These are phyloP conservation scores for Simplicillium aogashimaense DNA, from an alignment of 2,329 filamentous ascomycete species.

Conservation along the genomic window DNA sequence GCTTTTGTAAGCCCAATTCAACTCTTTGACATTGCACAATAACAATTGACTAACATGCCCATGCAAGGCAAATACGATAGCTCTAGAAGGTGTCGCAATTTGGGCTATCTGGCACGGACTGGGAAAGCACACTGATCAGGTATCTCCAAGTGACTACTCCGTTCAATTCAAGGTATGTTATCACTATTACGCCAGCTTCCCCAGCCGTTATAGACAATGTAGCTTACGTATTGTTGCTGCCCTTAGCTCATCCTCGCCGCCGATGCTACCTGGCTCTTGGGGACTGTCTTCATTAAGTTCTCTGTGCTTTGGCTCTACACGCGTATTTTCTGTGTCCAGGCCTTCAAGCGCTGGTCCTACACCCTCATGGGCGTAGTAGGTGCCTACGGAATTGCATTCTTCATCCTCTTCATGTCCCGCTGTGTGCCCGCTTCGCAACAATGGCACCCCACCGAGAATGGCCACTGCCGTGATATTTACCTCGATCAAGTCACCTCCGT, in stretches of 20 bases:
- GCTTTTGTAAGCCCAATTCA: slow-evolving; percentile 11
- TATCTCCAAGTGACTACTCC: slow-evolving; percentile 2
- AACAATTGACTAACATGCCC: no score
- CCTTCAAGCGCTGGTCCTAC: slow-evolving; percentile 16
- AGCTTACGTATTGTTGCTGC: no score
- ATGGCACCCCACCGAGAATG: slow-evolving; percentile 19
- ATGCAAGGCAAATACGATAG: slow-evolving; percentile 6
- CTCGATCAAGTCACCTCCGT: slow-evolving; percentile 13
- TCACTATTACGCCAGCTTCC: no score
- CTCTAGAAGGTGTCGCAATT: slow-evolving; percentile 8
- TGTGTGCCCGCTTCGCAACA: slow-evolving; percentile 18
- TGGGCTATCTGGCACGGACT: slow-evolving; percentile 15
- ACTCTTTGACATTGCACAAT: no score
- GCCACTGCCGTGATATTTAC: slow-evolving; percentile 24
- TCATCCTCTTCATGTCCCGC: slow-evolving; percentile 19
- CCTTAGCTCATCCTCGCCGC: slow-evolving; percentile 12
- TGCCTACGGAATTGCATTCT: slow-evolving; percentile 16
- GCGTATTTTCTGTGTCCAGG: slow-evolving; percentile 17
- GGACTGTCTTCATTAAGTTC: slow-evolving; percentile 17
- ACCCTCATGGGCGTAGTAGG: slow-evolving; percentile 13
- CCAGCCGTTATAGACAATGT: no score
- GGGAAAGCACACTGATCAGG: slow-evolving; percentile 10
- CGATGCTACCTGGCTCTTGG: slow-evolving; percentile 17
- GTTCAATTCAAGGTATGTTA: no score
- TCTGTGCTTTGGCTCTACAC: slow-evolving; percentile 20